Base-by-base conservation (phyloP, 768 basidiomycete genomes). In the Lyophyllum shimeji region DNA sequence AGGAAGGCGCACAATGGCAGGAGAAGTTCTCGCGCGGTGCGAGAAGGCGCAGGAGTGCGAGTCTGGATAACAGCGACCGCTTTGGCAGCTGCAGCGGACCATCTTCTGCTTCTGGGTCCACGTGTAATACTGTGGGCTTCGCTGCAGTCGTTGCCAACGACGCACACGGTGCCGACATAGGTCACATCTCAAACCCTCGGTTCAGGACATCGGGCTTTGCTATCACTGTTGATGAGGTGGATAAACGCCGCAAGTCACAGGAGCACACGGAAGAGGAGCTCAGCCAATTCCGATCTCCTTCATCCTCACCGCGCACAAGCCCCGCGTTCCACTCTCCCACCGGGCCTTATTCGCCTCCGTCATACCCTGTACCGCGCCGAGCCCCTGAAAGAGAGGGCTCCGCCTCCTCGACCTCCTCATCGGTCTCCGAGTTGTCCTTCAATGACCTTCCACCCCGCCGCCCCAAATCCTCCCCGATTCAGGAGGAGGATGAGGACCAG, bases 1-100 rank as follows among this genome's bases (percentile, higher is more conserved):
- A 74, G 40, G 72, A 81, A 60, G 86, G 84, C 29, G 81, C 82
- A 20, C 67, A 76, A 1, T 89, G 85, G 85, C 68, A 80, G 53
- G 85, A 83, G 63, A 81, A 74, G 62, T 90, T 88, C 65, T 78
- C 85, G 2, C 77, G 78, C 31, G 84, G 82, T 7, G 89, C 89
- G 3, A 74, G 76, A 25, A 76, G 84, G 58, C 74, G 83, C n/a
- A 76, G 86, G 43, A 82, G 76, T 50, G 57, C 66, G 17, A 84
- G 81, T 59, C 60, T 73, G 8, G 71, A 75, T 34, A 67, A 70
- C 18, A 63, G 65, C 12, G 68, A 71, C 7, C 56, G 63, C 18
- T 67, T 66, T 39, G 58, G 68, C 27, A 33, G 21, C 37, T 29
- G 46, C 23, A 29, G 12, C 54, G 60, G 27, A 37, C 56, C 37